These are phyloP conservation scores for Ustilago bromivora DNA, from an alignment of 1,284 basidiomycete genomes.

Conservation along the genomic window DNA sequence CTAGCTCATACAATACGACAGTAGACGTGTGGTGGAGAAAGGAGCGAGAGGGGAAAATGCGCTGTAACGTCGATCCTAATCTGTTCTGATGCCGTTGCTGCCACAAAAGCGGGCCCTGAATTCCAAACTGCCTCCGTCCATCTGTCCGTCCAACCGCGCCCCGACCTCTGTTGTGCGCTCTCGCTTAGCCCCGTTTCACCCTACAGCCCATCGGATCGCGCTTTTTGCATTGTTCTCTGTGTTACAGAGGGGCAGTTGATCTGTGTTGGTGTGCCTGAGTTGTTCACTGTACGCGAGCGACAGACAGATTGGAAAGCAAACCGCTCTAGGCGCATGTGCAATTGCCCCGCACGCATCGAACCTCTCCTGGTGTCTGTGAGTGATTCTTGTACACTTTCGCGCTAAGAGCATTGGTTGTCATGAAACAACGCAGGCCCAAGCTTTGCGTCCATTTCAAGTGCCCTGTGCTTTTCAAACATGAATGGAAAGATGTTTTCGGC, in stretches of 20 bases:
- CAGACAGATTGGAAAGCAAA: no score
- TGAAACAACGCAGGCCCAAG: neutral
- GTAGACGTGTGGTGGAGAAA: neutral
- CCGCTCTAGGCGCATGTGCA: neutral
- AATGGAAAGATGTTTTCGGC: neutral
- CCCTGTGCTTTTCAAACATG: neutral
- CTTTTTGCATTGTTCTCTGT: neutral
- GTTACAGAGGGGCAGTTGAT: neutral
- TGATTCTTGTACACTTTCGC: neutral
- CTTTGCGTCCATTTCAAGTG: neutral
- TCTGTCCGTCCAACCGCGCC: neutral
- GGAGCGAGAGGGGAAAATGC: neutral
- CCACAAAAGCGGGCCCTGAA: neutral
- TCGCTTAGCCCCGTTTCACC: constrained; percentile 5
- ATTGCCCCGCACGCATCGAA: constrained; percentile 4
- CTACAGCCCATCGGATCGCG: neutral
- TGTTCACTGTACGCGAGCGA: neutral
- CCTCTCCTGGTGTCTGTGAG: neutral
- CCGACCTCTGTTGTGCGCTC: neutral
- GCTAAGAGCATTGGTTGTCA: constrained; percentile 15
- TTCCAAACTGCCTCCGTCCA: neutral
- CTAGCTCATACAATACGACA: neutral
- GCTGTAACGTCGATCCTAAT: constrained; percentile 15
- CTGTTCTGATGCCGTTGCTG: neutral
- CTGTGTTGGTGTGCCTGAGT: neutral